These are phyloP conservation scores for Neonectria coccinea DNA, from an alignment of 2,329 filamentous ascomycete genomes.

Conservation along the genomic window DNA sequence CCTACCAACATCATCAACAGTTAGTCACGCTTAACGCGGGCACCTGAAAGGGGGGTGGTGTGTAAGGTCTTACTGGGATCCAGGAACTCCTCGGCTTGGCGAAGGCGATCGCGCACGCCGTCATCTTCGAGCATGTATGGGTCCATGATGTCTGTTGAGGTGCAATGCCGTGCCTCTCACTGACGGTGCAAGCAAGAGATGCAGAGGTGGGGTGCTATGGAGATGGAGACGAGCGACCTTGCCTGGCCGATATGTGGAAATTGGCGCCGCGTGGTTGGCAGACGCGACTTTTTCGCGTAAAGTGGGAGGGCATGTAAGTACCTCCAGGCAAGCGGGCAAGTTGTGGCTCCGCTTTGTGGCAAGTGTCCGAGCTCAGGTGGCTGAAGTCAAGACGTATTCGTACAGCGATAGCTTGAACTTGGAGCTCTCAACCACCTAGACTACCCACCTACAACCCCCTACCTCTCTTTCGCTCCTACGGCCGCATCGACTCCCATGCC, in stretches of 20 bases:
- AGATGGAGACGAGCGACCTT: slow-evolving; percentile 36
- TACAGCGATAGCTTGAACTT: neutral
- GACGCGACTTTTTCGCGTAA: slow-evolving; percentile 46
- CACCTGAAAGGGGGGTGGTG: neutral
- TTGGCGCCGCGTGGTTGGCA: slow-evolving; percentile 32
- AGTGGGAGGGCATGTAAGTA: slow-evolving; percentile 32
- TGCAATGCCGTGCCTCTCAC: slow-evolving; percentile 25
- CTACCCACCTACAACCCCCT: neutral
- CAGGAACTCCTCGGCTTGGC: slow-evolving; percentile 90
- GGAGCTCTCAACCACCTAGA: neutral
- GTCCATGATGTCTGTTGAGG: slow-evolving; percentile 68
- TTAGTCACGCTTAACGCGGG: slow-evolving; percentile 26
- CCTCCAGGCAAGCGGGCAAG: slow-evolving; percentile 2
- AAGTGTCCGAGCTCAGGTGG: neutral
- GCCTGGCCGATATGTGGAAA: slow-evolving; percentile 30
- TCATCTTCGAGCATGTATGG: slow-evolving; percentile 83
- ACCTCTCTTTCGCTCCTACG: neutral
- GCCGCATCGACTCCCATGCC: neutral
- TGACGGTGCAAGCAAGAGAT: slow-evolving; percentile 19
- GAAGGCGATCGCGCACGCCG: slow-evolving; percentile 84
- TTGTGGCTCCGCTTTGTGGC: slow-evolving; percentile 5
- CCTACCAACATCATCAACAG: slow-evolving; percentile 39
- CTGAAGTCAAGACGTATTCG: neutral
- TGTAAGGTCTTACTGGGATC: slow-evolving; percentile 78
- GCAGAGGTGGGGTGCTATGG: slow-evolving; percentile 33